These are phyloP conservation scores for Linanthus parryae DNA, from an alignment of 148 eudicot species.

Conservation along the genomic window DNA sequence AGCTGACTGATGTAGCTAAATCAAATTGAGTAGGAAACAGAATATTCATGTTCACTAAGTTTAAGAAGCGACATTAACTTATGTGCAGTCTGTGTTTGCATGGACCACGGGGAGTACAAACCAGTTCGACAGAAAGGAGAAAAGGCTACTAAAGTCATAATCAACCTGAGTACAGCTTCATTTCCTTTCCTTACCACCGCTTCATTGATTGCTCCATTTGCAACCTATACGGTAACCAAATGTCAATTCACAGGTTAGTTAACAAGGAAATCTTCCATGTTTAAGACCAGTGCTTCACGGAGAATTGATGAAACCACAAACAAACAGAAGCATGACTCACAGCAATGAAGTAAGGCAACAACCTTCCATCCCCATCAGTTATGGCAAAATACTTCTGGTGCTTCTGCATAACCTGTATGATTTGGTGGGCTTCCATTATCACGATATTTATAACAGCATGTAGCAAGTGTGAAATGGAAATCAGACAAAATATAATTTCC, in stretches of 20 bases:
- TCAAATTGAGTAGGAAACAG: no score
- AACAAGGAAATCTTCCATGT: not conserved
- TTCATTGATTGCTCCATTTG: conserved; percentile 86
- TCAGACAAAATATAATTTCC: no score
- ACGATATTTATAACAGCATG: not conserved
- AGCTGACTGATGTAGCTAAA: no score
- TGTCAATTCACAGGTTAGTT: not conserved
- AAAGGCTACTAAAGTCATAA: not conserved
- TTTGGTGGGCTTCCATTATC: conserved; percentile 1
- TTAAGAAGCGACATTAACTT: no score
- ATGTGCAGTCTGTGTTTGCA: no score
- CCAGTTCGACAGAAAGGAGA: no score
- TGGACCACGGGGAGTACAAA: no score
- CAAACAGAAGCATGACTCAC: conserved; percentile 35
- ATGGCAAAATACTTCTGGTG: conserved; percentile 97
- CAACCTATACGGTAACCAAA: conserved; percentile 48
- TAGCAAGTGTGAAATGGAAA: no score
- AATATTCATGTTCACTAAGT: no score
- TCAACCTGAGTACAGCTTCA: conserved; percentile 96
- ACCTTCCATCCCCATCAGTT: conserved; percentile 48
- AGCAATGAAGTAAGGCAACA: conserved; percentile 86
- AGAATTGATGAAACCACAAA: not conserved
- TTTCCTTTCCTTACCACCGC: conserved; percentile 82
- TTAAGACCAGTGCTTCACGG: not conserved
- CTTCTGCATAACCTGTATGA: conserved; percentile 94